Evolutionary conservation across 306 rosid species (phyloP), one percentile per base, ranked within the genome.

Genomic region (Coriaria nepalensis): DNA sequence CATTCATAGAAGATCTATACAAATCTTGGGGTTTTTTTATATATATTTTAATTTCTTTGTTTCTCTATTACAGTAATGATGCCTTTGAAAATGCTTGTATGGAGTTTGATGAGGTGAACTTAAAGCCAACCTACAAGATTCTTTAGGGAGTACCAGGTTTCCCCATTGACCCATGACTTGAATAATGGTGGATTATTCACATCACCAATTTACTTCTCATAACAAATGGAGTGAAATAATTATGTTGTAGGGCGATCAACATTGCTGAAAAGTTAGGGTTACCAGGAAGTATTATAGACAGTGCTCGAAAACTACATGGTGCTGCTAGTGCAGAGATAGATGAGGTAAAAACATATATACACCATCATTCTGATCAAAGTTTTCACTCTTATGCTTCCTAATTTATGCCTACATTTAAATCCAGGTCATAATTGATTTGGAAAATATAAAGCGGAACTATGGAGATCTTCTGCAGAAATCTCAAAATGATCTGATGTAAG

Each of bases 101-200:
- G 97, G 95, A 90, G 71, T 90, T 84, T 43, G 95, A 90, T 69
- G 97, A 84, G 50, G 85, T 77, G 71, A 84, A 90, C 62, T 74
- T 90, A 64, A 84, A 81, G 78, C 97, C 97, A 62, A 90, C 94
- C 35, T 84, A 81, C 78, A 84, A 72, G 77, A 42, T 90, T 73
- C 94, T 90, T 40, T 90, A 84, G 98, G 95, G 95, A 55, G 81
- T 90, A 59, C 98, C 98, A 57, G 98, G 98, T 82, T 49, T 53
- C 47, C 57, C 56, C 46, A 10, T 56, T 45, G 42, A 47, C 45
- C 47, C 49, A n/a, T 45, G 45, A 41, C 57, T 61, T 1, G 29
- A 20, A 20, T 20, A 20, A 20, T 20, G 12, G 5, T 7, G 10
- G 14, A 4, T 57, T 36, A 15, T 33, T 45, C 45, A 11, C 29